Base-by-base conservation (phyloP, 257 asterid genomes). In the Gentiana macrophylla region DNA sequence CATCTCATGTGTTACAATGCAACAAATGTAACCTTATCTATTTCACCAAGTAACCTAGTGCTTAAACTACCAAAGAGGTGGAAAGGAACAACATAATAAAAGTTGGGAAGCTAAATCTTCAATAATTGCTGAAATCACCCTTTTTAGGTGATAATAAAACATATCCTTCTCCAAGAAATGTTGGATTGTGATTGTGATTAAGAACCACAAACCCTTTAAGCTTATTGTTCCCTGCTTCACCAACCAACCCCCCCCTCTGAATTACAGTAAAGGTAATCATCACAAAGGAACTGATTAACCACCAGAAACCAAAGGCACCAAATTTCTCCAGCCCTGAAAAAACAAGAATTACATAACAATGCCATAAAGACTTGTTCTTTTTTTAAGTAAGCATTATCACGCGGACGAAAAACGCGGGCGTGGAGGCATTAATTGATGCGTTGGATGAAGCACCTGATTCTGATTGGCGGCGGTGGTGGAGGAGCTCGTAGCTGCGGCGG, bases 401-500 rank as follows among this genome's bases (percentile, higher is more conserved):
- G 84, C 68, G 1, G 84, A 79, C 9, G 89, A 81, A 51, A 69
- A 79, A 58, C 65, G 86, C n/a, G 79, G 83, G n/a, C 75, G 83
- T 2, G 86, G 91, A 54, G 91, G 94, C 37, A 85, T 54, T 46
- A 80, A 68, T 67, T 80, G 89, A 51, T 73, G 78, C 37, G 83
- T 43, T 77, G 73, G 81, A 67, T 70, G 88, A 69, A 66, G 72
- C 41, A 74, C 60, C 64, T 75, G 81, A 62, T 64, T 68, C 37
- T 62, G 46, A 55, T 44, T 63, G n/a, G 32, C 61, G 50, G 35
- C 49, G 5, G 57, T 63, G 32, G 35, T 60, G 53, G 33, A 46
- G 7, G 61, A 41, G 55, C 60, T 55, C 35, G 57, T 51, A 15
- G 53, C 5, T 32, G 55, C 24, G 50, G 49, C 52, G 2, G 62